Conservation (phyloP, 2,329 filamentous ascomycete genomes). For the Fusarium tjaetaba region DNA sequence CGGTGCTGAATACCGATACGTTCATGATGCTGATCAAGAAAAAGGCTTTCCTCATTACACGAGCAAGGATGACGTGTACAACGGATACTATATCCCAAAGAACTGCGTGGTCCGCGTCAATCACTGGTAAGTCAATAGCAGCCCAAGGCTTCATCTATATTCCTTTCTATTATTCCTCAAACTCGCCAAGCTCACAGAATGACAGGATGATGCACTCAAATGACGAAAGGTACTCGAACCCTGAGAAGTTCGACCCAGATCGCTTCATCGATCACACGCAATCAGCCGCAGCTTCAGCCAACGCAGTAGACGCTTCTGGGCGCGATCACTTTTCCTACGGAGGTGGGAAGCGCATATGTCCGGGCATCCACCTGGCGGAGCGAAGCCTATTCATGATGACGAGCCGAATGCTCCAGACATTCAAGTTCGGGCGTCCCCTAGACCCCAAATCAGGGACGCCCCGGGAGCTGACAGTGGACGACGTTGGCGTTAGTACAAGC, state of each 20-base stretch:
- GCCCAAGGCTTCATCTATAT: too few species aligned
- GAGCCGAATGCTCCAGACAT: background rate
- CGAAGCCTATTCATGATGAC: background rate
- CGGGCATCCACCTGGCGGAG: background rate
- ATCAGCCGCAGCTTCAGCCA: background rate
- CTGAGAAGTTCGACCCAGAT: background rate
- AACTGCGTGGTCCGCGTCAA: background rate
- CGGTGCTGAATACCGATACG: background rate
- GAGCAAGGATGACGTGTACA: background rate
- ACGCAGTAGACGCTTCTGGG: background rate
- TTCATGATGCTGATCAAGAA: background rate
- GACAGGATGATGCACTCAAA: background rate
- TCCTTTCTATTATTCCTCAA: too few species aligned
- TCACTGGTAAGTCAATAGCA: background rate
- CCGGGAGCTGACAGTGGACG: background rate
- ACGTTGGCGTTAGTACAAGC: background rate
- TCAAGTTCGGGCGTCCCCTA: background rate
- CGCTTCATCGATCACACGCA: background rate
- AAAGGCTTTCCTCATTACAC: background rate
- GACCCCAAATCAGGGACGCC: background rate
- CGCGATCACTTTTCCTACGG: background rate
- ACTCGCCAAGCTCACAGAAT: background rate
- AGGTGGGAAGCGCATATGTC: background rate
- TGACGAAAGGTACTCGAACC: background rate
- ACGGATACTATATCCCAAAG: background rate